Evolutionary conservation across 1,284 basidiomycete species (phyloP), one percentile per base, ranked within the genome.

Genomic region (Tilletia walkeri): DNA sequence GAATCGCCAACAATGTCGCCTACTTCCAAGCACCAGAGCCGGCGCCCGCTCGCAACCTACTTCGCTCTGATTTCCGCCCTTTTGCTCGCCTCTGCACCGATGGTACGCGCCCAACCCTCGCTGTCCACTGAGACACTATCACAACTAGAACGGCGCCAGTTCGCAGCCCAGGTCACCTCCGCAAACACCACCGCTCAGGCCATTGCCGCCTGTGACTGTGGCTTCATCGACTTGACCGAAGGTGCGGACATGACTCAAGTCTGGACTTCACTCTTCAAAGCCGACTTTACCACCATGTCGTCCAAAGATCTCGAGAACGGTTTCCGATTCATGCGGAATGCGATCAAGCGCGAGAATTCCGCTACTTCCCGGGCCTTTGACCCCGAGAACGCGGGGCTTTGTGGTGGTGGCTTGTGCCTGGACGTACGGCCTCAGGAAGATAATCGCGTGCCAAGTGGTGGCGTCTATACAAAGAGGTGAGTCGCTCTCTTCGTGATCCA

Each of bases 211-310:
- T 68, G 67, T 30, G 67, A 68, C 56, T 68, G 67, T 36, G 67
- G 67, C 54, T 68, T 63, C 67, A 63, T 47, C 67, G 67, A 68
- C 56, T 34, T 63, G 12, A 54, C 38, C 56, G 54, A 61, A 9
- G 67, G 59, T 36, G 39, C 56, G n/a, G 56, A 49, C 39, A 38
- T 34, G 14, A 48, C 54, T 39, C 59, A 63, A 20, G 56, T 63
- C 39, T 68, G 45, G 30, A 63, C 56, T 16, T 48, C 39, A 12
- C 36, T 61, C 39, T 68, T 36, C 24, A 38, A 54, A 18, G 56
- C 59, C 20, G 67, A 68, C 56, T 68, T 68, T 39, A 39, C 50
- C 56, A 47, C 38, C 24, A 48, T 63, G 45, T 5, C n/a, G 20
- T 7, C 20, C n/a, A 14, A 50, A 16, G 59, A 63, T n/a, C 38